A percentile compares a stretch with the other conserved stretches of the same genome.
phyloP scores from a whole-genome alignment of 148 eudicot species.

The Rhododendron williamsianum region DNA sequence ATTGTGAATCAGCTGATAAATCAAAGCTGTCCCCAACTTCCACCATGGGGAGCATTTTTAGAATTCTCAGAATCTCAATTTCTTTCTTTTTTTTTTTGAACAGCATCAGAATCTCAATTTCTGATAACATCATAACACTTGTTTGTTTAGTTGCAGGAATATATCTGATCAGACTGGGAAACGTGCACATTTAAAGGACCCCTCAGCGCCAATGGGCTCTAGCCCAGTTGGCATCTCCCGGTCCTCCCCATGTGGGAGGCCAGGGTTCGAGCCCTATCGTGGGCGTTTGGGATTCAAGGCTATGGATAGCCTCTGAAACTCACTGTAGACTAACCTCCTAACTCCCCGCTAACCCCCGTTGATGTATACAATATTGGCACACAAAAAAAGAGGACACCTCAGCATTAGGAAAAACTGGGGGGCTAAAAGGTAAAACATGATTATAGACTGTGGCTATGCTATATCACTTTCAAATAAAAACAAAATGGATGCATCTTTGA shows the following conservation, averaged over 20 bases:
- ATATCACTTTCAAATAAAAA: background rate
- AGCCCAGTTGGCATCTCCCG: too few relatives aligned
- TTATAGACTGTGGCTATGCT: background rate
- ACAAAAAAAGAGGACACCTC: background rate
- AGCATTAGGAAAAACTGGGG: background rate
- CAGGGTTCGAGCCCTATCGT: too few relatives aligned
- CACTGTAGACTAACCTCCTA: too few relatives aligned
- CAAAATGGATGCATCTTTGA: background rate
- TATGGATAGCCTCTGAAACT: too few relatives aligned
- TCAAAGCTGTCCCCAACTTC: background rate
- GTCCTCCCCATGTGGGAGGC: too few relatives aligned
- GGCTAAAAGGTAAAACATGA: background rate
- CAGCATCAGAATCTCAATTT: background rate
- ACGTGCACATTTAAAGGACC: background rate
- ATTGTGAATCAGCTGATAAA: background rate
- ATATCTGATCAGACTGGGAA: background rate
- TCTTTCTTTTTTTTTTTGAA: background rate
- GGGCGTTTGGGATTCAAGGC: too few relatives aligned
- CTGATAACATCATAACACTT: background rate
- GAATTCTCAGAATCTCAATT: background rate
- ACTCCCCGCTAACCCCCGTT: too few relatives aligned
- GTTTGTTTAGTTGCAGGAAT: background rate
- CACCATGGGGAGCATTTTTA: background rate
- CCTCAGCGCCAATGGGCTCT: background rate
- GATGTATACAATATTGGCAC: too few relatives aligned